Conservation (phyloP, 2,329 filamentous ascomycete species). For the Claviceps pazoutovae region DNA sequence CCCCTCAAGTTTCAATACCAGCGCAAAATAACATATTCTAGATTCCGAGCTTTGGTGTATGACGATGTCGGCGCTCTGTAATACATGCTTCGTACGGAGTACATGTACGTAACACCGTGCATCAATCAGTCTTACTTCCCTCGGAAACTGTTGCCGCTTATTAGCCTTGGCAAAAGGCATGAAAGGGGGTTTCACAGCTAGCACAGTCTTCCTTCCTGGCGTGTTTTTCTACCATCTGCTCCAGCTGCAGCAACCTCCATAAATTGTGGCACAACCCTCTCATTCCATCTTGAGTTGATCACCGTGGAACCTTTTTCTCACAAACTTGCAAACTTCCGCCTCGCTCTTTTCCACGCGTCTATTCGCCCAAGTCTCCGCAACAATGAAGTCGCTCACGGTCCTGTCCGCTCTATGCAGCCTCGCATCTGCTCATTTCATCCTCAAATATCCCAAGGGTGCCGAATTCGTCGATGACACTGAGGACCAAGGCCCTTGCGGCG, state of each 20-base stretch:
- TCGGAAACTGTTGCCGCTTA: too few species aligned
- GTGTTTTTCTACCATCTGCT: background rate
- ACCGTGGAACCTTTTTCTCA: background rate
- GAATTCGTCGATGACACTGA: constrained; percentile 34
- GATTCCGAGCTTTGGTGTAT: background rate
- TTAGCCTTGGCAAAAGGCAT: too few species aligned
- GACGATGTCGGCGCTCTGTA: too few species aligned
- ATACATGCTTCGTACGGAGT: background rate
- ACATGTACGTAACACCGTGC: background rate
- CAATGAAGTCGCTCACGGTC: constrained; percentile 16
- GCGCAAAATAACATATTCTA: background rate
- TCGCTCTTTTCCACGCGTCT: too few species aligned
- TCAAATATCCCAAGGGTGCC: constrained; percentile 33
- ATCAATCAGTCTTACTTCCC: background rate
- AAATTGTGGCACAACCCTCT: background rate
- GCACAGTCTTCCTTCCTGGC: background rate
- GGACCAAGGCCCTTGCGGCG: constrained; percentile 37
- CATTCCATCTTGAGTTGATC: too few species aligned
- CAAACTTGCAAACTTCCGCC: too few species aligned
- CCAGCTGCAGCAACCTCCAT: background rate
- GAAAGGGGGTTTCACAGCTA: background rate
- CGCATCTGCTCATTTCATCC: constrained; percentile 38
- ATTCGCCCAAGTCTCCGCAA: background rate
- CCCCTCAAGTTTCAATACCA: background rate
- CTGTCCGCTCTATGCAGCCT: constrained; percentile 25